Base-by-base conservation (phyloP, 768 basidiomycete genomes). In the Boletus fagicola region DNA sequence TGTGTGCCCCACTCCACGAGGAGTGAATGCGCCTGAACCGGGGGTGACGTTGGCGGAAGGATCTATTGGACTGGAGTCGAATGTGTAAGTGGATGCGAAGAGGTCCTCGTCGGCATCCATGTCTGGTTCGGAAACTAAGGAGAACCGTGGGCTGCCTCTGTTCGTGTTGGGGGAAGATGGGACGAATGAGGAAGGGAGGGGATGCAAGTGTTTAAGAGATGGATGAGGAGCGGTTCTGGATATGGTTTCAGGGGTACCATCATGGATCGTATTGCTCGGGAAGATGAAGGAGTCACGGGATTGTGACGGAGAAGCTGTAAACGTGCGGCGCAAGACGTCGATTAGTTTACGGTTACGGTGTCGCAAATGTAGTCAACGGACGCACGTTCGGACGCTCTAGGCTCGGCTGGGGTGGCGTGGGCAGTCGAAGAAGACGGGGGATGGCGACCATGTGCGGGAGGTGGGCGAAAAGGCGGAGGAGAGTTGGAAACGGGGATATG, bases 251-350 rank as follows among this genome's bases (percentile, higher is more conserved):
- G 60, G 68, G 50, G 61, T 58, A 13, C 66, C 61, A 63, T 65
- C 66, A 57, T 63, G 66, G 47, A 61, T 65, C 0, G 61, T 22
- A 51, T n/a, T 54, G 24, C 39, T 62, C 20, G 76, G 76, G 57
- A 79, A 78, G 55, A 79, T 76, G 65, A 78, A 74, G 2, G 74
- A 68, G 56, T 75, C 74, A 62, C 66, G 63, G 58, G 66, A 68
- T 46, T 61, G 67, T 44, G 63, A 65, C 35, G 40, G 20, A 31
- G 63, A 63, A 60, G 56, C 67, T 65, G 54, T 10, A 57, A 68
- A 69, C 59, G 68, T 69, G 68, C 50, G 56, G 40, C 43, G 57
- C 44, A 53, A 60, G 31, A 10, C 42, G 45, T 13, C 20, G 24
- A 16, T 51, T 45, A 31, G 43, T 43, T 66, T 59, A 60, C 54